A percentile compares a stretch with the other conserved stretches of the same genome.
These are phyloP conservation scores for Moniliophthora roreri DNA, from an alignment of 1,284 basidiomycete species.

Conservation along the genomic window DNA sequence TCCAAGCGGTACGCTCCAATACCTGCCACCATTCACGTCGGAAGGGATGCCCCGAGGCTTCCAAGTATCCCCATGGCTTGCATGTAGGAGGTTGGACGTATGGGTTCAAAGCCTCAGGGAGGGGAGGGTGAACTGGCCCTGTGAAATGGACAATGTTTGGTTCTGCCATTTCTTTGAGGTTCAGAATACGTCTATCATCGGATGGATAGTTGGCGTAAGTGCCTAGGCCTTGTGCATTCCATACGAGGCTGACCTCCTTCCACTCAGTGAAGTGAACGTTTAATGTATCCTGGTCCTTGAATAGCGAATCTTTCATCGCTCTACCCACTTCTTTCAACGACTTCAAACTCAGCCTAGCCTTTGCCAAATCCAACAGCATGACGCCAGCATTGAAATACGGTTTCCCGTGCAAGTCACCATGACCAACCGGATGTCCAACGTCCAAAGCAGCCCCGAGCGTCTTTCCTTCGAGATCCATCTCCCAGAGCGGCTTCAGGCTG, in stretches of 20 bases:
- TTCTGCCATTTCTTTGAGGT: slow-evolving; percentile 35
- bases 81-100: slow-evolving; percentile 51
- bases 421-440: slow-evolving; percentile 52
- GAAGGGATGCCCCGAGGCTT: slow-evolving; percentile 52
- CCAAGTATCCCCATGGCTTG: slow-evolving; percentile 60
- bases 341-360: slow-evolving; percentile 26
- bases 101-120: slow-evolving; percentile 47
- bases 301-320: slow-evolving; percentile 29
- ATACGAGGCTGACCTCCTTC: slow-evolving; percentile 38
- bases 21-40: slow-evolving; percentile 47
- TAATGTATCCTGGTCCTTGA: slow-evolving; percentile 51
- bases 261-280: slow-evolving; percentile 49
- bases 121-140: slow-evolving; percentile 47
- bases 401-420: slow-evolving; percentile 26
- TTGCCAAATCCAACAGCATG: slow-evolving; percentile 48
- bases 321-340: slow-evolving; percentile 27
- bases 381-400: slow-evolving; percentile 61
- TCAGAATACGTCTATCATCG: slow-evolving; percentile 32
- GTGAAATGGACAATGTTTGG: slow-evolving; percentile 58
- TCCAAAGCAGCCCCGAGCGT: slow-evolving; percentile 45
- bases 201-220: slow-evolving; percentile 44
- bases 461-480: slow-evolving; percentile 39
- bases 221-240: slow-evolving; percentile 60
- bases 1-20: slow-evolving; percentile 44
- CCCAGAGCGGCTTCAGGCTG: slow-evolving; percentile 44